Base-by-base conservation (phyloP, 345 rosid genomes). In the Arabidopsis suecica region DNA sequence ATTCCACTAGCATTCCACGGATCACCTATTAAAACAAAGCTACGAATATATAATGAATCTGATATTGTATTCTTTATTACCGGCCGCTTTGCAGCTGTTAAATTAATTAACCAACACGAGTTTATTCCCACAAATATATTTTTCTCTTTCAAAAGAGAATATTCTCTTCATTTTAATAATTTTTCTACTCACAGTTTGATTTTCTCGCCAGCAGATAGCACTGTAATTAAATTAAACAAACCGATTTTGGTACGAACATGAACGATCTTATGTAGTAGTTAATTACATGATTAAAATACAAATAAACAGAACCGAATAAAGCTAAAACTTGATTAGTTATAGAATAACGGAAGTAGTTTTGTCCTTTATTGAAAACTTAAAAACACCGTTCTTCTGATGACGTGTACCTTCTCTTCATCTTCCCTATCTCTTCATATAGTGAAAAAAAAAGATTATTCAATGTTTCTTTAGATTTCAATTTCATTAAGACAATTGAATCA, bases 401-500 rank as follows among this genome's bases (percentile, higher is more conserved):
- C 74, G 79, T 75, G 79, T 59, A 50, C 38, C 42, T 61, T 76
- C 65, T 25, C 58, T 76, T 69, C 69, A 50, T 69, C 75, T 68
- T 67, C 78, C 62, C 54, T 38, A 75, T 67, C 61, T 75, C 65
- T 56, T 66, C 72, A 2, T 66, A 33, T 65, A 74, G 28, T 45
- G 71, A 48, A 37, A 55, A 36, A 36, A 7, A 4, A 37, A 37
- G 25, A 11, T 4, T 4, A 65, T 64, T 65, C 42, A 62, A 40
- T 69, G 25, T 25, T 22, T 44, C 13, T 61, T 71, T 33, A 65
- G 20, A 58, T 47, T 58, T 66, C 54, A 59, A 22, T 59, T 50
- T 66, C 53, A 70, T 70, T 47, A 70, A 70, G 76, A 63, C 76
- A 77, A 63, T 56, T 63, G 71, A 70, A 55, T 64, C 71, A 4